Evolutionary conservation across 176 grass and related monocot genomes (phyloP), one percentile per base, ranked within the genome.

Genomic region (Rhynchospora tenuis): DNA sequence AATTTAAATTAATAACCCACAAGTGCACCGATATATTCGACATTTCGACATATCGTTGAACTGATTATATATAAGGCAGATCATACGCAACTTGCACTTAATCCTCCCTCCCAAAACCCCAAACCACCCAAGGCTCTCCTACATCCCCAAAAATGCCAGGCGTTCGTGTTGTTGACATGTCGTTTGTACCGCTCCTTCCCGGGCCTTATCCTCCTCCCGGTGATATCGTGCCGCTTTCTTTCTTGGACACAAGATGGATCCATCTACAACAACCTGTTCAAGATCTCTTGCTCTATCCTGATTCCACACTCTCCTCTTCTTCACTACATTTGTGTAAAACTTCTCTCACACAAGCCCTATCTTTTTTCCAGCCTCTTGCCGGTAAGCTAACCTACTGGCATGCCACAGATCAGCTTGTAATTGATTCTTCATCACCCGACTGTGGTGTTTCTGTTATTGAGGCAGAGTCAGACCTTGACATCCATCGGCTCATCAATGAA

Each of bases 391-490:
- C 61, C 3, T 67, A 82, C 60, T 11, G 45, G 59, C 44, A 27
- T 9, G 65, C 60, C 12, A 52, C 38, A 28, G 80, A 82, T 66
- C 80, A 67, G 23, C 80, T 82, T 26, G 59, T 82, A 31, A 66
- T 82, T 28, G 80, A 82, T 17, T 7, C 22, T 82, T 82, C 59
- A 23, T 66, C 80, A 13, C 20, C 59, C 2, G 22, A 52, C 17
- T 64, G 26, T n/a, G 23, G 61, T 1, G 83, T 93, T 57, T 78
- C 14, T 64, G 85, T 93, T 48, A 79, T 88, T 2, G 83, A 77
- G 6, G 91, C 88, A 0, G 84, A 90, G 43, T 93, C 83, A 4
- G 80, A 77, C 59, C 75, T 81, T 19, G 83, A 90, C 73, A 55
- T 81, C 8, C 50, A 33, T 72, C 73, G 23, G 5, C 91, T 93